Conservation (phyloP, 1,139 yeast species). For the Dujonia santamariae region DNA sequence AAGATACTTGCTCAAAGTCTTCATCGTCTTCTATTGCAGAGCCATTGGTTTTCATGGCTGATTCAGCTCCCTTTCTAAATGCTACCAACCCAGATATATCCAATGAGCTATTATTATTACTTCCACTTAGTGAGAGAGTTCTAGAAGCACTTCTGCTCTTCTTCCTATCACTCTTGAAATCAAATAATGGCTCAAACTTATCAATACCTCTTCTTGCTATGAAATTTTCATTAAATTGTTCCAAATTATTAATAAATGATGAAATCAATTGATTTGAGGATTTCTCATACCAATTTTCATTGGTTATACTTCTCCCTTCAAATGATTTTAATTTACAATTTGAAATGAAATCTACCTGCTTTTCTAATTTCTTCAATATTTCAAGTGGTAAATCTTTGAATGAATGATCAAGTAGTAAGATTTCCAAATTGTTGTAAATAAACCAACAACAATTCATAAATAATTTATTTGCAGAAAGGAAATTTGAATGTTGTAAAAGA, state of each 20-base stretch:
- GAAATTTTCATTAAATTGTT: constrained; percentile 46
- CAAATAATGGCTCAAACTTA: constrained; percentile 50
- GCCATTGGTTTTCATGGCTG: background rate
- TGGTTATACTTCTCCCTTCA: background rate
- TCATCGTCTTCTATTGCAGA: constrained; percentile 24
- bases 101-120: constrained; percentile 15
- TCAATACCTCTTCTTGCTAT: constrained; percentile 40
- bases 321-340: constrained; percentile 21
- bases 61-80: constrained; percentile 17
- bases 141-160: constrained; percentile 15
- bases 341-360: constrained; percentile 23
- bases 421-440: constrained; percentile 62
- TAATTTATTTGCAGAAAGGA: constrained; percentile 51
- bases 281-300: constrained; percentile 19
- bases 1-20: constrained; percentile 31
- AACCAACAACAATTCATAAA: constrained; percentile 65
- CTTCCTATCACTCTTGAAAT: constrained; percentile 24
- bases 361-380: constrained; percentile 26
- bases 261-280: constrained; percentile 21
- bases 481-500: constrained; percentile 53
- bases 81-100: constrained; percentile 9
- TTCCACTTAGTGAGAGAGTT: constrained; percentile 21
- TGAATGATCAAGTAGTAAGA: constrained; percentile 51
- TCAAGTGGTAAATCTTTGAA: constrained; percentile 28
- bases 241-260: constrained; percentile 31